Conservation (phyloP, 306 rosid species). For the Canavalia ensiformis region DNA sequence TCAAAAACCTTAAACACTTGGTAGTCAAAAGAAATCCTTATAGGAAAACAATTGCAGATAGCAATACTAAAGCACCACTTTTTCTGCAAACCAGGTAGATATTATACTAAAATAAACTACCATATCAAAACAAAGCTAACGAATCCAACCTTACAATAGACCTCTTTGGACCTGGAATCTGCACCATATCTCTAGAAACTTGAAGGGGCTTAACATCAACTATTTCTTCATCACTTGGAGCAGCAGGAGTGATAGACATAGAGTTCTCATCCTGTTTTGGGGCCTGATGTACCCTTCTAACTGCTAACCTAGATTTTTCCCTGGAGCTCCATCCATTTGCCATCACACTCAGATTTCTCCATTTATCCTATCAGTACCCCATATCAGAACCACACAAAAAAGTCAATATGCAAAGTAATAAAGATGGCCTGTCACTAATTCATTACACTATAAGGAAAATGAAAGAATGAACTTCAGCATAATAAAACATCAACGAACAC, state of each 20-base stretch:
- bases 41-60: background rate
- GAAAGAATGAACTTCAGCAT: conserved; percentile 24
- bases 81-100: conserved; percentile 35
- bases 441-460: conserved; percentile 22
- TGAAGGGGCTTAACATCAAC: conserved; percentile 70
- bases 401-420: background rate
- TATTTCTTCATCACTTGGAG: conserved; percentile 85
- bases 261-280: conserved; percentile 75
- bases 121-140: conserved; percentile 24
- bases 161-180: conserved; percentile 67
- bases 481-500: conserved; percentile 31
- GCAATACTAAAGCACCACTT: background rate
- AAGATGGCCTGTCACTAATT: conserved; percentile 37
- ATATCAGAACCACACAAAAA: conserved; percentile 41
- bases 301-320: conserved; percentile 76
- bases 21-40: conserved; percentile 30
- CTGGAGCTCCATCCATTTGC: conserved; percentile 95
- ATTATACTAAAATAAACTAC: conserved; percentile 35
- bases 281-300: conserved; percentile 67
- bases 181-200: conserved; percentile 63
- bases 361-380: conserved; percentile 78
- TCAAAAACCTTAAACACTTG: conserved; percentile 10
- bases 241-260: conserved; percentile 47
- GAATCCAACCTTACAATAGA: conserved; percentile 76
- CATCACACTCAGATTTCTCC: conserved; percentile 98